These are phyloP conservation scores for Heritiera fomes DNA, from an alignment of 345 rosid genomes.

Conservation along the genomic window DNA sequence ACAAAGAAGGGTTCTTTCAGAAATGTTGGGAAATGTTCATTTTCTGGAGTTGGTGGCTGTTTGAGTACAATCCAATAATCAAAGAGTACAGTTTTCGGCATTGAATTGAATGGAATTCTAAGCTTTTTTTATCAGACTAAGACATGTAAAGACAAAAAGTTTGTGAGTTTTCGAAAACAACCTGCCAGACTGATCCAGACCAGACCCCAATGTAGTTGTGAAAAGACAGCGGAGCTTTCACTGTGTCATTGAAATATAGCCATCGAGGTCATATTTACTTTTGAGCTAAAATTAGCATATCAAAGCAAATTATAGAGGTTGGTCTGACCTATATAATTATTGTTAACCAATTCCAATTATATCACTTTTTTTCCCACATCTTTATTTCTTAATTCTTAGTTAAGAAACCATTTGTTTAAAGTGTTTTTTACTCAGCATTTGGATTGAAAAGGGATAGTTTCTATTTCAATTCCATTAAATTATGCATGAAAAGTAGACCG, in stretches of 20 bases:
- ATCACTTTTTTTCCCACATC: not conserved
- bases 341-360: not conserved
- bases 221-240: not conserved
- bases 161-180: not conserved
- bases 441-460: not conserved
- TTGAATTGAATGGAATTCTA: not conserved
- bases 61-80: not conserved
- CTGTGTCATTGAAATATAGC: not conserved
- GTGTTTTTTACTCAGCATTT: not conserved
- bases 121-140: not conserved
- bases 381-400: not conserved
- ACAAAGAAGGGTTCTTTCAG: not conserved
- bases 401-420: not conserved
- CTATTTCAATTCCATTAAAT: no score
- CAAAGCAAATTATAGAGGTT: not conserved
- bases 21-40: no score
- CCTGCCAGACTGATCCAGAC: not conserved
- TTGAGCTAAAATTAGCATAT: not conserved
- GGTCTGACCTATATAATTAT: not conserved
- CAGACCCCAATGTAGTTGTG: not conserved
- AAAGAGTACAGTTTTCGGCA: not conserved
- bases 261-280: not conserved
- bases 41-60: not conserved
- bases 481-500: no score
- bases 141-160: slow-evolving; percentile 6